Evolutionary conservation across 257 asterid species (phyloP).

Genomic region (Penstemon barbatus): DNA sequence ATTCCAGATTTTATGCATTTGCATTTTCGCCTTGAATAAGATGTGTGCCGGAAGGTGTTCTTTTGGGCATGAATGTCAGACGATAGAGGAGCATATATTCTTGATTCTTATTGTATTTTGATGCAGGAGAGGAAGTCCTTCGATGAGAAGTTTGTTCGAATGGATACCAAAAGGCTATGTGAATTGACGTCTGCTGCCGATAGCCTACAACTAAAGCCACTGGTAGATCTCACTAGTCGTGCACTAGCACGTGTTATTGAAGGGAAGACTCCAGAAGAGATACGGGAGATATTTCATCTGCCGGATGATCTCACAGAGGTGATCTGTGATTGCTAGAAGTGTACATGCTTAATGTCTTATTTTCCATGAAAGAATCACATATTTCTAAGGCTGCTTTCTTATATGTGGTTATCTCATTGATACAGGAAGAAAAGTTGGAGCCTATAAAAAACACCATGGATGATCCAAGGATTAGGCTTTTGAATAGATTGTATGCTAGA

Average conservation of each 20-base stretch:
- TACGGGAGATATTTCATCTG: constrained; percentile 81
- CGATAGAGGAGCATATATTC: constrained; percentile 23
- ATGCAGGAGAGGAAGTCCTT: constrained; percentile 88
- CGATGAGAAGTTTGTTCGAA: constrained; percentile 86
- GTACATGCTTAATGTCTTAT: constrained; percentile 55
- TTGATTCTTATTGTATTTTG: constrained; percentile 23
- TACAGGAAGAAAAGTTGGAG: constrained; percentile 96
- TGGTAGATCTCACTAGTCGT: constrained; percentile 95
- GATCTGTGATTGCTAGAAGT: constrained; percentile 63
- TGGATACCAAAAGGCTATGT: constrained; percentile 89
- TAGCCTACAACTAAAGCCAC: constrained; percentile 85
- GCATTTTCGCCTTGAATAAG: constrained; percentile 12
- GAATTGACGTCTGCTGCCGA: constrained; percentile 98
- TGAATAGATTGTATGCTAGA: constrained; percentile 87
- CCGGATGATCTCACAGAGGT: constrained; percentile 99
- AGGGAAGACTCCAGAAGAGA: constrained; percentile 92
- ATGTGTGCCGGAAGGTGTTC: not conserved
- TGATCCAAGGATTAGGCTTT: constrained; percentile 89
- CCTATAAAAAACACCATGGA: constrained; percentile 88
- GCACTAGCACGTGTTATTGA: constrained; percentile 96
- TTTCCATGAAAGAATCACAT: constrained; percentile 22
- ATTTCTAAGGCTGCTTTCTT: constrained; percentile 21
- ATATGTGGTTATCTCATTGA: constrained; percentile 29
- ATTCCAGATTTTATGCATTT: constrained; percentile 4
- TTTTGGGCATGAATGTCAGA: constrained; percentile 14